These are phyloP conservation scores for Cercophora scortea DNA, from an alignment of 495 filamentous ascomycete species.

Conservation along the genomic window DNA sequence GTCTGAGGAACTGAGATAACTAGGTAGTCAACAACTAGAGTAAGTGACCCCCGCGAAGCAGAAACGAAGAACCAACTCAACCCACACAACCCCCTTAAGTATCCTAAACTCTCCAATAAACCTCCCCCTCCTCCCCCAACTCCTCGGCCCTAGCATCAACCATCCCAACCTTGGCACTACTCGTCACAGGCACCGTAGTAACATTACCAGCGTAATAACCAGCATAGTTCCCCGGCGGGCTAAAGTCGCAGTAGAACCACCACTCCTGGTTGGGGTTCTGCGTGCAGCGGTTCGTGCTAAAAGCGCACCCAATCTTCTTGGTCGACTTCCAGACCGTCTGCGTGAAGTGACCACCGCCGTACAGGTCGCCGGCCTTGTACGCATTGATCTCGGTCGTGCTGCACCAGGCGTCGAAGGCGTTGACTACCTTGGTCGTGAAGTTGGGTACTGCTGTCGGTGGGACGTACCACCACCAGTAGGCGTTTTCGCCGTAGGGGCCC, in stretches of 20 bases:
- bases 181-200: not conserved
- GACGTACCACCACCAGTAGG: slow-evolving; percentile 9
- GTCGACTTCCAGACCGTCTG: slow-evolving; percentile 19
- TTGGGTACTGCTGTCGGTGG: slow-evolving; percentile 2
- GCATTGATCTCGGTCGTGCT: slow-evolving; percentile 7
- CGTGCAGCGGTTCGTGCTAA: slow-evolving; percentile 11
- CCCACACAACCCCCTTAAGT: too few relatives aligned
- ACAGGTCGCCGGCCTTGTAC: slow-evolving; percentile 3
- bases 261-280: slow-evolving; percentile 11
- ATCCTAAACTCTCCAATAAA: too few relatives aligned
- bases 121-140: too few relatives aligned
- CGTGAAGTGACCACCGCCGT: slow-evolving; percentile 13
- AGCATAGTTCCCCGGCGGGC: slow-evolving; percentile 10
- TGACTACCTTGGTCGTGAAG: slow-evolving; percentile 1
- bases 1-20: too few relatives aligned
- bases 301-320: slow-evolving; percentile 13
- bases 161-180: too few relatives aligned
- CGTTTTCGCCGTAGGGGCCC: slow-evolving; percentile 18
- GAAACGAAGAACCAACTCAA: too few relatives aligned
- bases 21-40: too few relatives aligned
- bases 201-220: slow-evolving; percentile 11
- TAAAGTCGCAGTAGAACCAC: slow-evolving; percentile 18
- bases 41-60: too few relatives aligned
- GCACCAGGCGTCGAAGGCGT: slow-evolving; percentile 9
- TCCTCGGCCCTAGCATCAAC: too few relatives aligned